Evolutionary conservation across 495 filamentous ascomycete species (phyloP).

Genomic region (Aspergillus wentii): DNA sequence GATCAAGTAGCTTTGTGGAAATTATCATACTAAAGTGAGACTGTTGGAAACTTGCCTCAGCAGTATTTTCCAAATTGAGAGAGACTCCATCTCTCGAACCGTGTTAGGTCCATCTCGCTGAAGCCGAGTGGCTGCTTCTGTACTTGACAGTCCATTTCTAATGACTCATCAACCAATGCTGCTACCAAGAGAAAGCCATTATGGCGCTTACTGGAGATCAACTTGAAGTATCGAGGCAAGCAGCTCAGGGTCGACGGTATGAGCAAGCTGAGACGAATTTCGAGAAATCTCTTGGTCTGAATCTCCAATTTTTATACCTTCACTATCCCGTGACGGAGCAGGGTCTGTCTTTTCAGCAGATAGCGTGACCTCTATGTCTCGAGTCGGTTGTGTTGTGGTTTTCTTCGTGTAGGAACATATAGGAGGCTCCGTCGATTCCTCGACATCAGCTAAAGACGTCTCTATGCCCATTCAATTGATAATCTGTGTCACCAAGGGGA

Average conservation of each 20-base stretch:
- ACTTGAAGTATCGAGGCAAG: conserved; percentile 24
- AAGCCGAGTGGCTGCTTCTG: conserved; percentile 50
- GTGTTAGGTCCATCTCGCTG: conserved; percentile 56
- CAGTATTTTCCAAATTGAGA: conserved; percentile 53
- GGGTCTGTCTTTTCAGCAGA: conserved; percentile 4
- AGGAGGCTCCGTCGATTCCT: conserved; percentile 42
- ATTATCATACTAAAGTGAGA: conserved; percentile 48
- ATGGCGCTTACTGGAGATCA: conserved; percentile 24
- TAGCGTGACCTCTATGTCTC: conserved; percentile 13
- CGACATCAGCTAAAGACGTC: conserved; percentile 31
- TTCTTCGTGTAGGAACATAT: conserved; percentile 32
- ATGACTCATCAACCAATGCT: not conserved
- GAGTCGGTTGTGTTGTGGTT: conserved; percentile 11
- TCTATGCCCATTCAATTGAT: conserved; percentile 41
- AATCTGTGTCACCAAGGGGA: conserved; percentile 9
- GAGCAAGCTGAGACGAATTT: conserved; percentile 12
- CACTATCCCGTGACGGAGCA: conserved; percentile 1
- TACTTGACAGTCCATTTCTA: conserved; percentile 50
- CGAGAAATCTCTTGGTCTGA: not conserved
- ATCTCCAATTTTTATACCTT: not conserved
- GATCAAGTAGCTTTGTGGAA: too few relatives aligned
- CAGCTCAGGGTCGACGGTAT: conserved; percentile 22
- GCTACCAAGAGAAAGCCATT: conserved; percentile 1
- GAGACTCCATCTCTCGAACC: conserved; percentile 49
- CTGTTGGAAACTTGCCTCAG: conserved; percentile 61